Conservation (phyloP, 805 yeast species). For the Monosporozyma solicola region DNA sequence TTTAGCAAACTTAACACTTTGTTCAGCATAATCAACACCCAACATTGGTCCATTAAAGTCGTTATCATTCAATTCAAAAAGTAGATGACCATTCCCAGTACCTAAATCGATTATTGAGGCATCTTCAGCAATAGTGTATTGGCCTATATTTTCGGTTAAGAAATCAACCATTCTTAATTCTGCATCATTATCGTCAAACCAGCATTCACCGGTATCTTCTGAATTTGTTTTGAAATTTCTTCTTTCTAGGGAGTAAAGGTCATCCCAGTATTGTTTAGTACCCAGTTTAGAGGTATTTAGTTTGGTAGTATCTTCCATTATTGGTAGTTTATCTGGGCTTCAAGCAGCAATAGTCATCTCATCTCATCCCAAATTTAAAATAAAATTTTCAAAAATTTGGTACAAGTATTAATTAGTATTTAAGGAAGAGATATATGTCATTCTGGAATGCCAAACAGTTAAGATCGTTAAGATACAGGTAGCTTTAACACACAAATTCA, state of each 20-base stretch:
- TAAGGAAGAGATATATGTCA: neutral
- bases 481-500: neutral
- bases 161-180: slow-evolving; percentile 76
- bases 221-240: slow-evolving; percentile 63
- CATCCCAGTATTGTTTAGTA: slow-evolving; percentile 86
- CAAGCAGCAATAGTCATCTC: neutral
- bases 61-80: slow-evolving; percentile 61
- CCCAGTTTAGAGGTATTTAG: slow-evolving; percentile 78
- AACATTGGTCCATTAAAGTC: slow-evolving; percentile 48
- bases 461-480: too few species aligned
- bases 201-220: slow-evolving; percentile 87
- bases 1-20: slow-evolving; percentile 69
- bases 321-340: neutral
- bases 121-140: slow-evolving; percentile 23
- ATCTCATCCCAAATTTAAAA: neutral
- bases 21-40: slow-evolving; percentile 83
- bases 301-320: slow-evolving; percentile 35
- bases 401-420: neutral
- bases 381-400: neutral
- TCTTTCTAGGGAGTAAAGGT: slow-evolving; percentile 67
- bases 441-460: too few species aligned
- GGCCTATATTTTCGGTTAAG: slow-evolving; percentile 42
- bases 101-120: slow-evolving; percentile 69
- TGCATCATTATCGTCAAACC: slow-evolving; percentile 96
- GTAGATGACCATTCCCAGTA: slow-evolving; percentile 90